Conservation (phyloP, 2,329 filamentous ascomycete species). For the Gaeumannomyces sp. region DNA sequence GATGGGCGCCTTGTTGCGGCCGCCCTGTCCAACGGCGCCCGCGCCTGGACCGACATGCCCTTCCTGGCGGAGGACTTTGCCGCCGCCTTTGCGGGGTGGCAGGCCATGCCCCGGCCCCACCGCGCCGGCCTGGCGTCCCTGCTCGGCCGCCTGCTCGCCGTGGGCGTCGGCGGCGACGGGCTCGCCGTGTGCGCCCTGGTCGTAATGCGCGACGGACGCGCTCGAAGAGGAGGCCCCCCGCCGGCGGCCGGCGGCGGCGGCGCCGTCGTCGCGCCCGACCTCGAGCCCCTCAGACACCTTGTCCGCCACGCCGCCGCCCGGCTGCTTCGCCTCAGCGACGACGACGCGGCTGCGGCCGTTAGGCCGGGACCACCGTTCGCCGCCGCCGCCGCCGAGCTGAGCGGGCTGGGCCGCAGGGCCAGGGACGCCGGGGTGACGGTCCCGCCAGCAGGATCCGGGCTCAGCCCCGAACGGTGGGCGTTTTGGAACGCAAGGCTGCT, state of each 20-base stretch:
- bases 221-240: not conserved
- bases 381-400: not conserved
- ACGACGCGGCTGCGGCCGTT: not conserved
- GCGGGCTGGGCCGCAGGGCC: not conserved
- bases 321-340: not conserved
- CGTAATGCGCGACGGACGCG: not conserved
- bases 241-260: not conserved
- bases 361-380: not conserved
- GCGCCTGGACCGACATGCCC: not conserved
- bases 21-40: not conserved
- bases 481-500: not conserved
- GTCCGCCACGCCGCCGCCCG: not conserved
- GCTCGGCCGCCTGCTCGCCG: not conserved
- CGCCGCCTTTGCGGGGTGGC: not conserved
- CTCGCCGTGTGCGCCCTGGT: slow-evolving; percentile 1
- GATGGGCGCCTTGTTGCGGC: not conserved
- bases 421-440: not conserved
- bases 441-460: not conserved
- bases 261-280: not conserved
- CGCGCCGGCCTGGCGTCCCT: not conserved
- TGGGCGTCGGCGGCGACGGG: not conserved
- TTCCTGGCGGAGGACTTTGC: not conserved
- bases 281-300: not conserved
- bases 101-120: not conserved
- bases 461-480: not conserved